Conservation (phyloP, 202 grass and related monocot genomes). For the Zoysia matrella region DNA sequence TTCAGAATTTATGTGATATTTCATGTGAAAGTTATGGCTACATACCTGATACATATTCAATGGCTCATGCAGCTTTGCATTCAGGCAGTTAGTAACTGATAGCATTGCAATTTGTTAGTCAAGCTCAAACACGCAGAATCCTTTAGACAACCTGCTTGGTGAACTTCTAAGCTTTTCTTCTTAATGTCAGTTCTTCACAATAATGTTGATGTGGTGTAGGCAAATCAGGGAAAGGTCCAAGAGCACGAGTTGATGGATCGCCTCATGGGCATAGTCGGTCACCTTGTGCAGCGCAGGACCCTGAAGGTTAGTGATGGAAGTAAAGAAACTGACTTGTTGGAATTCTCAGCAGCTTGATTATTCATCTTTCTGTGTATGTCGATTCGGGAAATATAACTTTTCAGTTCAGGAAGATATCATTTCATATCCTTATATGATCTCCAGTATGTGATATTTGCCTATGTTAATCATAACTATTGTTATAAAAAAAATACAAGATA, state of each 20-base stretch:
- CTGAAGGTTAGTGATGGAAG: slow-evolving; percentile 69
- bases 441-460: not conserved
- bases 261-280: slow-evolving; percentile 97
- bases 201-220: slow-evolving; percentile 53
- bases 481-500: slow-evolving; percentile 15
- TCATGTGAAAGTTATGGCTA: not conserved
- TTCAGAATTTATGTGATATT: not conserved
- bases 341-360: not conserved
- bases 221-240: slow-evolving; percentile 82
- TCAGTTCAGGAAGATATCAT: not conserved
- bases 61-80: not conserved
- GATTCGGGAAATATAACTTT: slow-evolving; percentile 2
- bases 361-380: slow-evolving; percentile 5
- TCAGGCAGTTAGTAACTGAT: not conserved
- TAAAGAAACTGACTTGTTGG: slow-evolving; percentile 22
- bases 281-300: slow-evolving; percentile 92
- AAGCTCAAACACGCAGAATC: slow-evolving; percentile 18
- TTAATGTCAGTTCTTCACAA: slow-evolving; percentile 30
- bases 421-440: not conserved
- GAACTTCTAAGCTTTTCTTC: slow-evolving; percentile 2
- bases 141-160: slow-evolving; percentile 11
- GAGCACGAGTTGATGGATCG: slow-evolving; percentile 86
- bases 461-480: slow-evolving; percentile 16
- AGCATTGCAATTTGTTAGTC: not conserved
- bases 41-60: not conserved